Evolutionary conservation across 1,139 yeast genomes (phyloP), one percentile per base, ranked within the genome.

Genomic region (Blastobotrys ciferrii): DNA sequence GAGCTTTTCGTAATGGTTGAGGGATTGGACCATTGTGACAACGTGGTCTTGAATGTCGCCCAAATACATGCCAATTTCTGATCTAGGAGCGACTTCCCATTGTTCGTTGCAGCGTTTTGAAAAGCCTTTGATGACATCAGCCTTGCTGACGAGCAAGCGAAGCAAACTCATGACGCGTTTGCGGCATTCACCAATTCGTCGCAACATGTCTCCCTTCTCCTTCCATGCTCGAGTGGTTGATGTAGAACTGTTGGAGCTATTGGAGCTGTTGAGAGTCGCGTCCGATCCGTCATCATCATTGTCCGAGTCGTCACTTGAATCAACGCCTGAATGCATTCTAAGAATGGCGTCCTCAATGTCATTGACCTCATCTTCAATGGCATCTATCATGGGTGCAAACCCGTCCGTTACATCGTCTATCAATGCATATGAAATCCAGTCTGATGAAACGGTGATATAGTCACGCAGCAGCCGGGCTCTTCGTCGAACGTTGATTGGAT

Each of bases 1-100:
- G 59, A 91, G 89, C 75, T 91, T 91, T 67, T 91, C 98, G 62
- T 88, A 91, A 2, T 95, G 87, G 45, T 83, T 69, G 63, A 91
- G 77, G 61, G 88, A 89, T 67, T 89, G 96, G 67, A 83, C 86
- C 98, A 91, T 91, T 14, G 98, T 91, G 53, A 91, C 82, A 60
- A 91, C 87, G 77, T 91, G 98, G 76, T 91, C 98, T 71, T 91
- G 98, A 62, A 91, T 91, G 81, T 92, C 98, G 52, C 98, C 97
- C 54, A 92, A 71, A 66, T 91, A 92, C 55, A 92, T 74, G 2
- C 72, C 73, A 58, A 73, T 72, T 44, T 72, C 77, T 14, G 66
- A 65, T 45, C 67, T 62, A 4, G 76, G 73, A 32, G 71, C 71
- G 37, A 64, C 66, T 32, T 66, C 67, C 66, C 70, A 53, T 55